These are phyloP conservation scores for Boletus sensibilis DNA, from an alignment of 768 basidiomycete genomes.

Conservation along the genomic window DNA sequence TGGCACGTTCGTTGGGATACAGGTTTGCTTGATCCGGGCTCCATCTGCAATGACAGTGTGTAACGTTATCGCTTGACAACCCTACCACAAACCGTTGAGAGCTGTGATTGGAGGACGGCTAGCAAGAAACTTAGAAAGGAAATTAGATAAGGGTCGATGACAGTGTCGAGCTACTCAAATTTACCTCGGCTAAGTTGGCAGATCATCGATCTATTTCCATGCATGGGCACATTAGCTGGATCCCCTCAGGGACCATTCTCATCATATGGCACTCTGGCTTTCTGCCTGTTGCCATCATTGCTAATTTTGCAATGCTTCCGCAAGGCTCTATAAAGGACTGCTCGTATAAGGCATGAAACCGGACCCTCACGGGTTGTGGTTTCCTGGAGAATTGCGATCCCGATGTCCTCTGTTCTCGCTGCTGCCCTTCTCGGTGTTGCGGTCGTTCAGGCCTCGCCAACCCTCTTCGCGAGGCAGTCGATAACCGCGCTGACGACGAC, in stretches of 20 bases:
- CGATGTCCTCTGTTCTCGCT: slow-evolving; percentile 20
- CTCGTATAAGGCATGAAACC: not conserved
- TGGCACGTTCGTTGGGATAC: slow-evolving; percentile 9
- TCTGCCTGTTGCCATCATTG: not conserved
- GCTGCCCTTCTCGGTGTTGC: slow-evolving; percentile 15
- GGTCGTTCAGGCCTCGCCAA: slow-evolving; percentile 20
- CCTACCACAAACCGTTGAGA: no score
- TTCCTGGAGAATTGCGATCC: not conserved
- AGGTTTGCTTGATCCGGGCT: not conserved
- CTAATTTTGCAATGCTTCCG: slow-evolving; percentile 4
- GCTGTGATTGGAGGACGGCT: no score
- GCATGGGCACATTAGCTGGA: not conserved
- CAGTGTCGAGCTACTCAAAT: no score
- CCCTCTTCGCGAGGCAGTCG: slow-evolving; percentile 34
- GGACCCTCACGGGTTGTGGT: not conserved
- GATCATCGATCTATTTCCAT: not conserved
- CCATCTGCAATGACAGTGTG: no score
- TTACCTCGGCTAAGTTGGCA: no score
- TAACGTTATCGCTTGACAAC: no score
- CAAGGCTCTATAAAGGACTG: not conserved
- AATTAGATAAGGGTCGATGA: no score
- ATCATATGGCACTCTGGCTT: slow-evolving; percentile 6
- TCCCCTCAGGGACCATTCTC: slow-evolving; percentile 1
- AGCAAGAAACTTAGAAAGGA: no score
- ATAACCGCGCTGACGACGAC: slow-evolving; percentile 41